Evolutionary conservation across 345 rosid genomes (phyloP), one percentile per base, ranked within the genome.

Genomic region (Acer yangbiense): DNA sequence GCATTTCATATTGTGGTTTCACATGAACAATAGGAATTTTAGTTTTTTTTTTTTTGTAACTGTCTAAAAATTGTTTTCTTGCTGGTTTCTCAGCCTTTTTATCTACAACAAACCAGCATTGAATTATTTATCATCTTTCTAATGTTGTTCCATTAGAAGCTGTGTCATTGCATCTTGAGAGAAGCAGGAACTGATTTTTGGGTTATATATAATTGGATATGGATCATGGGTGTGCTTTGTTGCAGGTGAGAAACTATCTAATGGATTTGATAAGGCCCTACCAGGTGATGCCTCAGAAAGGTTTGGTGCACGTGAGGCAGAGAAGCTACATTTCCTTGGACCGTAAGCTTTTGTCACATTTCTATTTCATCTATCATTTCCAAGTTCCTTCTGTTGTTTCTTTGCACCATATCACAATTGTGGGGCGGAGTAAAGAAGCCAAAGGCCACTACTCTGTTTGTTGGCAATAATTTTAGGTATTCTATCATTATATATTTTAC

Each of bases 291-390:
- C 86, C 46, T 73, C 87, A 17, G 95, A 90, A 82, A 88, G 94
- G 82, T 96, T 91, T 82, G 77, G 86, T 65, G 71, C 74, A 52
- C 95, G 99, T 74, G 97, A 92, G 71, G 84, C 90, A 41, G 93
- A 92, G 81, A 96, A 92, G 85, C 79, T 94, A 1, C 71, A 25
- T 76, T 94, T 96, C 85, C 90, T 94, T 80, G 91, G 93, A 85
- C 74, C 2, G 99, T 96, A 90, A 91, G 94, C 83, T 80, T 79
- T 84, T 77, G 75, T 61, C 64, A 11, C 65, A 11, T 65, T 64
- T 72, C 21, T 10, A 46, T 46, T 46, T 10, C 50, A 2, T 10
- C 50, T 46, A 10, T 46, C 27, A 41, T 72, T 54, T 79, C 1
- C 6, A 41, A 27, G 48, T 68, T 48, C 11, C 63, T 76, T 11